phyloP scores from a whole-genome alignment of 2,329 filamentous ascomycete genomes.

The Cercospora zeina region DNA sequence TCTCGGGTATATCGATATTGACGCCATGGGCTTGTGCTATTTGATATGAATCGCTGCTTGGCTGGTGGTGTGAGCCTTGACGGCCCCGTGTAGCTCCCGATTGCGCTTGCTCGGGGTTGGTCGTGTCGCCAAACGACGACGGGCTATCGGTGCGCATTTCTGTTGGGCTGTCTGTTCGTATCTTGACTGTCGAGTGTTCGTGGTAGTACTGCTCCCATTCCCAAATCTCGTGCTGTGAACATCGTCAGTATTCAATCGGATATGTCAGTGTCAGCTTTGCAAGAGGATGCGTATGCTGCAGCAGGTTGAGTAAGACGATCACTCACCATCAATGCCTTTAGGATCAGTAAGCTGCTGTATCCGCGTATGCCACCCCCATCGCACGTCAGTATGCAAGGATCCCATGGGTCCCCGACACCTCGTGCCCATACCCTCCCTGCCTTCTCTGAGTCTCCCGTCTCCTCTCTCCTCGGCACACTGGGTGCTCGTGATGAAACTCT shows the following conservation, averaged over 20 bases:
- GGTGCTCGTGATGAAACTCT: slow-evolving; percentile 34
- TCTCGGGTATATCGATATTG: slow-evolving; percentile 16
- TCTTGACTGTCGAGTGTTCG: slow-evolving; percentile 20
- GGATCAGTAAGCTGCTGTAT: slow-evolving; percentile 53
- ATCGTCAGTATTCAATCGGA: not conserved
- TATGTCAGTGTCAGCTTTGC: not conserved
- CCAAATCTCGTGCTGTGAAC: slow-evolving; percentile 44
- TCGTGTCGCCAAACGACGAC: slow-evolving; percentile 16
- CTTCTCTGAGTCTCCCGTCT: slow-evolving; percentile 43
- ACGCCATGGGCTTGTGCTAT: slow-evolving; percentile 27
- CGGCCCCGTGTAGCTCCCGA: slow-evolving; percentile 25
- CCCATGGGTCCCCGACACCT: slow-evolving; percentile 50
- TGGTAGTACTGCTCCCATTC: slow-evolving; percentile 47
- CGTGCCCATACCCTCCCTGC: slow-evolving; percentile 48
- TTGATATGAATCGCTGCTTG: slow-evolving; percentile 24
- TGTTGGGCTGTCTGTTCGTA: slow-evolving; percentile 28
- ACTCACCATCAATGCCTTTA: slow-evolving; percentile 48
- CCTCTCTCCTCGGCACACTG: slow-evolving; percentile 34
- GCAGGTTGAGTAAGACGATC: not conserved
- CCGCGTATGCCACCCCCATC: slow-evolving; percentile 55
- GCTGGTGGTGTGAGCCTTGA: slow-evolving; percentile 17
- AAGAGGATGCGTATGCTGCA: not conserved
- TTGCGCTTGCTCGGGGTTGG: slow-evolving; percentile 23
- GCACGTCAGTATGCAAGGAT: slow-evolving; percentile 51
- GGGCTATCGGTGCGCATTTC: slow-evolving; percentile 27